Evolutionary conservation across 768 basidiomycete species (phyloP), one percentile per base, ranked within the genome.

Genomic region (Astraeus odoratus): DNA sequence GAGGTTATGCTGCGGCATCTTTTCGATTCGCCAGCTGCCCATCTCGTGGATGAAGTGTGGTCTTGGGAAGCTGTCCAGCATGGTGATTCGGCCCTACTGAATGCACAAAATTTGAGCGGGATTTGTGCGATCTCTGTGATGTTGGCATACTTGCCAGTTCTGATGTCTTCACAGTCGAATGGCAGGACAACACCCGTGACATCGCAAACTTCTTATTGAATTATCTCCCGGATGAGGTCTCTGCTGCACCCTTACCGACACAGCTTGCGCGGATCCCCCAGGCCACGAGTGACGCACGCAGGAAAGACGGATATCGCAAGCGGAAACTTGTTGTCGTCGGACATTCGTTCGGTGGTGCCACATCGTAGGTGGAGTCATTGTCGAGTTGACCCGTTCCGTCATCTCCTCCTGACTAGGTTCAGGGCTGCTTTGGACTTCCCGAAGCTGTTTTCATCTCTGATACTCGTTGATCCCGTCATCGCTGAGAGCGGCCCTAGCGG

Each of bases 311-410:
- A 1, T 79, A 81, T 55, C 49, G 36, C 2, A 50, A 65, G 4
- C 74, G 83, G 26, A 76, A 63, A n/a, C 55, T 92, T 2, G 68
- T 91, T 18, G 78, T 71, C 4, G 66, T 91, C 3, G 92, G 90
- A 0, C 93, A 96, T 58, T 93, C 90, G 0, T 81, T 88, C 42
- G 88, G 93, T 16, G 92, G 86, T 2, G 82, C 81, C 56, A 78
- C 80, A 2, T 73, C 78, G 81, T 89, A 57, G 56, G 86, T 71
- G 44, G 6, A 40, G 13, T 49, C 42, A 15, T 44, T 20, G 9
- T 19, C 38, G 18, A 23, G 22, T 5, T 25, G n/a, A 5, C 15
- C 18, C 4, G 25, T 24, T 27, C 18, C 29, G 30, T 48, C 16
- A 52, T 48, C 18, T 34, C 24, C 41, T 8, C 13, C 24, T n/a